These are phyloP conservation scores for Xylariaceae sp. DNA, from an alignment of 2,329 filamentous ascomycete genomes.

Conservation along the genomic window DNA sequence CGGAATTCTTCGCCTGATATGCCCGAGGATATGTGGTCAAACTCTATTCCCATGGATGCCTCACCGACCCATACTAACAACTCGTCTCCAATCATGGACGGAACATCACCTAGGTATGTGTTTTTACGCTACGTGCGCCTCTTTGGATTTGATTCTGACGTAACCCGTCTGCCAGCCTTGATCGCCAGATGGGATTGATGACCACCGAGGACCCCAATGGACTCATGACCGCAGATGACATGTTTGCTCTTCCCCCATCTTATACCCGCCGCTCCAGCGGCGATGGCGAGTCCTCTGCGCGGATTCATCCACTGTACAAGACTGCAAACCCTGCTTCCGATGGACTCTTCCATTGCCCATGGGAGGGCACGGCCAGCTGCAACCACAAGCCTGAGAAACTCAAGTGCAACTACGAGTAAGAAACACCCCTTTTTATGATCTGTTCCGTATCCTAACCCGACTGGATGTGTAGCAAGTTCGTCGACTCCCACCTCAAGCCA, in stretches of 20 bases:
- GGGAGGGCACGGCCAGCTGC: conserved; percentile 67
- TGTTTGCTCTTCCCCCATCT: conserved; percentile 37
- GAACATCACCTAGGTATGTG: conserved; percentile 52
- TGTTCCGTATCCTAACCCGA: conserved; percentile 14
- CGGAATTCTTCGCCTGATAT: conserved; percentile 47
- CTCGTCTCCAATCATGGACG: conserved; percentile 47
- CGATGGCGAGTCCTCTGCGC: conserved; percentile 52
- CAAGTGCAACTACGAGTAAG: conserved; percentile 99
- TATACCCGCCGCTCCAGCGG: conserved; percentile 47
- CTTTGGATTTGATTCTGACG: conserved; percentile 29
- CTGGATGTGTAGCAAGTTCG: conserved; percentile 69
- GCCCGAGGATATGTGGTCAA: conserved; percentile 47
- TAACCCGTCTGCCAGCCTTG: conserved; percentile 32
- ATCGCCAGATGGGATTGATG: conserved; percentile 37
- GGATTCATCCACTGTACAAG: conserved; percentile 69
- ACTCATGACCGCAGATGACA: conserved; percentile 34
- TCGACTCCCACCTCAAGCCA: conserved; percentile 94
- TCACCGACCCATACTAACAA: conserved; percentile 44
- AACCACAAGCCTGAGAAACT: conserved; percentile 91
- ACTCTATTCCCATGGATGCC: conserved; percentile 32
- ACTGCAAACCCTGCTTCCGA: conserved; percentile 60
- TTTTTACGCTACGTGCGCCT: conserved; percentile 24
- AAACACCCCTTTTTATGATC: conserved; percentile 13
- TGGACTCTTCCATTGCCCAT: conserved; percentile 91
- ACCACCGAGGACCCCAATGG: conserved; percentile 36